Evolutionary conservation across 1,139 yeast species (phyloP), one percentile per base, ranked within the genome.

Genomic region (Petasospora rhodanensis): DNA sequence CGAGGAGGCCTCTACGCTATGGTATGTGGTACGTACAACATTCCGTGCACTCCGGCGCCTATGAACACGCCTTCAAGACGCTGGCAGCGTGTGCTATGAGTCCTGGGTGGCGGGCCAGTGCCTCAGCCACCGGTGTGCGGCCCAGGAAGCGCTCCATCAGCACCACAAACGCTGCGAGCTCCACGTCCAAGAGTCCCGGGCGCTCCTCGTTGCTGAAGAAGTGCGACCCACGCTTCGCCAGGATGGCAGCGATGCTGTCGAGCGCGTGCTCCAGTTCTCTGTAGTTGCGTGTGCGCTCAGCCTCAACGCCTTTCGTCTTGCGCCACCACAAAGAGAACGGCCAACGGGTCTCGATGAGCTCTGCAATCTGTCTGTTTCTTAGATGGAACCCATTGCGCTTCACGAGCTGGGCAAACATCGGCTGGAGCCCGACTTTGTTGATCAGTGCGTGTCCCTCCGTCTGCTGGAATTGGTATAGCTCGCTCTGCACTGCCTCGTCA

Each of bases 131-230:
- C 7, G 31, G 17, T 7, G 37, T 34, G 4, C 18, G 26, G 2
- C 24, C 12, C 20, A 44, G 15, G 29, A 37, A 47, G 20, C 33
- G 29, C 4, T 21, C 28, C 4, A 40, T 37, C 5, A 51, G 29
- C 2, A 43, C 30, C 3, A 31, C 23, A 19, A 43, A 48, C 20
- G 49, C 42, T 0, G 50, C 41, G 2, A 51, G 29, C 14, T 47
- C 48, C 14, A 48, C 34, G 26, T 51, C 55, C 14, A 51, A 23
- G 5, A 47, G 28, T 4, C 44, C 43, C 4, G 52, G 49, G 6
- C 28, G 34, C 2, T 34, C 32, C 8, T 31, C 35, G 6, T 37
- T 35, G 14, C 26, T 32, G 28, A 43, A 44, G 29, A 40, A 47
- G n/a, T 12, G 34, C 0, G 45, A 28, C 1, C 38, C 37, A 18